Conservation (phyloP, 2,329 filamentous ascomycete genomes). For the Amylocarpus encephaloides region DNA sequence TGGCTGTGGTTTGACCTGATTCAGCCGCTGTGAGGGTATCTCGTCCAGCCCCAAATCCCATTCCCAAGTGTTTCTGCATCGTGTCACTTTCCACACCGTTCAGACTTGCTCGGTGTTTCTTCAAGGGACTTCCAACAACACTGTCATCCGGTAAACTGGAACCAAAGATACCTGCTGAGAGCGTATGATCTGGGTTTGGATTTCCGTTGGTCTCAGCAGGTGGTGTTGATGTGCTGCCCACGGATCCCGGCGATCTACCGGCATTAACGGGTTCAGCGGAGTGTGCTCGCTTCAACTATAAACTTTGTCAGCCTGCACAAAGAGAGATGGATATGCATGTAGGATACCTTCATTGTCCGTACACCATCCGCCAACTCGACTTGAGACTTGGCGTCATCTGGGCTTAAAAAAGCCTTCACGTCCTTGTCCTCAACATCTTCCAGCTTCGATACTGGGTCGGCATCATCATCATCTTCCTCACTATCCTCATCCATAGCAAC, state of each 20-base stretch:
- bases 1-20: slow-evolving; percentile 23
- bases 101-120: slow-evolving; percentile 64
- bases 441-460: slow-evolving; percentile 57
- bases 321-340: slow-evolving; percentile 23
- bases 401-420: slow-evolving; percentile 51
- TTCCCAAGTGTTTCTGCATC: slow-evolving; percentile 24
- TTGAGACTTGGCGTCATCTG: slow-evolving; percentile 66
- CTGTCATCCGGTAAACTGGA: slow-evolving; percentile 40
- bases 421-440: slow-evolving; percentile 59
- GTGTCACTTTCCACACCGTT: slow-evolving; percentile 40
- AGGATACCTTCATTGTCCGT: slow-evolving; percentile 73
- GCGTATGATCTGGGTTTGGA: slow-evolving; percentile 28
- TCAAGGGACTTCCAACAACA: slow-evolving; percentile 62
- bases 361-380: slow-evolving; percentile 76
- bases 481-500: slow-evolving; percentile 63
- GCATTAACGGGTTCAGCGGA: slow-evolving; percentile 60
- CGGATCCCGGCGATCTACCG: slow-evolving; percentile 42
- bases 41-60: slow-evolving; percentile 17
- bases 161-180: slow-evolving; percentile 37
- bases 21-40: slow-evolving; percentile 28
- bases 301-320: slow-evolving; percentile 24
- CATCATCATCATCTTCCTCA: slow-evolving; percentile 67
- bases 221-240: slow-evolving; percentile 39
- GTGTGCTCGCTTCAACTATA: slow-evolving; percentile 72
- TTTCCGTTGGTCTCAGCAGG: slow-evolving; percentile 34